Evolutionary conservation across 2,329 filamentous ascomycete genomes (phyloP).

Genomic region (Emmonsia crescens): DNA sequence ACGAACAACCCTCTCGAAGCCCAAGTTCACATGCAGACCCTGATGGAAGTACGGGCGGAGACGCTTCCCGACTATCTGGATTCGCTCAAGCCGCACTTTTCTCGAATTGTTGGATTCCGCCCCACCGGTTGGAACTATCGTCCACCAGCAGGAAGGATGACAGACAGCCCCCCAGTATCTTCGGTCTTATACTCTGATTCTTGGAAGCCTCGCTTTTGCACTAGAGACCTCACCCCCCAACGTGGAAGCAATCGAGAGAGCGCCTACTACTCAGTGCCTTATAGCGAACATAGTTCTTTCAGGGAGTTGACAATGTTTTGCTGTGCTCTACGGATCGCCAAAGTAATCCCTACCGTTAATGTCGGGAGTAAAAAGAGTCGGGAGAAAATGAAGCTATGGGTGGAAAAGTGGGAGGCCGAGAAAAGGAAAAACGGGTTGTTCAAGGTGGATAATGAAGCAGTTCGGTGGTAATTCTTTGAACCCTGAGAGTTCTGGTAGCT

Average conservation of each 20-base stretch:
- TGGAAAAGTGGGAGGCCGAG: constrained; percentile 52
- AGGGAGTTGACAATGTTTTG: constrained; percentile 89
- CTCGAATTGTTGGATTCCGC: constrained; percentile 77
- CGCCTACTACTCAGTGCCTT: constrained; percentile 87
- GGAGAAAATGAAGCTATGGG: constrained; percentile 57
- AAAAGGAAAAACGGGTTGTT: constrained; percentile 54
- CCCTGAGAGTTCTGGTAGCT: too few species aligned
- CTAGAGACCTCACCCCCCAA: constrained; percentile 65
- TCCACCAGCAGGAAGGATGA: constrained; percentile 53
- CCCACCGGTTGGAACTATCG: constrained; percentile 93
- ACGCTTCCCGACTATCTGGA: constrained; percentile 82
- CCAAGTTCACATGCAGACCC: constrained; percentile 94
- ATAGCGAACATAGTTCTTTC: constrained; percentile 92
- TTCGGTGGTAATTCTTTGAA: constrained; percentile 17
- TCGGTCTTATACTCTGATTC: constrained; percentile 54
- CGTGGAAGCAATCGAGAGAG: constrained; percentile 72
- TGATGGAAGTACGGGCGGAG: constrained; percentile 87
- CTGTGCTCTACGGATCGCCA: constrained; percentile 75
- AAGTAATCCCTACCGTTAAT: constrained; percentile 89
- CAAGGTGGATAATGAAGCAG: constrained; percentile 24
- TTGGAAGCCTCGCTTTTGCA: constrained; percentile 67
- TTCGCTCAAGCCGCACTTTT: constrained; percentile 69
- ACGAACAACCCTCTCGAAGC: constrained; percentile 72
- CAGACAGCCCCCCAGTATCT: constrained; percentile 52
- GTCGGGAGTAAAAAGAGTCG: constrained; percentile 53